These are phyloP conservation scores for Geotrichum australiense DNA, from an alignment of 1,139 yeast species.

Conservation along the genomic window DNA sequence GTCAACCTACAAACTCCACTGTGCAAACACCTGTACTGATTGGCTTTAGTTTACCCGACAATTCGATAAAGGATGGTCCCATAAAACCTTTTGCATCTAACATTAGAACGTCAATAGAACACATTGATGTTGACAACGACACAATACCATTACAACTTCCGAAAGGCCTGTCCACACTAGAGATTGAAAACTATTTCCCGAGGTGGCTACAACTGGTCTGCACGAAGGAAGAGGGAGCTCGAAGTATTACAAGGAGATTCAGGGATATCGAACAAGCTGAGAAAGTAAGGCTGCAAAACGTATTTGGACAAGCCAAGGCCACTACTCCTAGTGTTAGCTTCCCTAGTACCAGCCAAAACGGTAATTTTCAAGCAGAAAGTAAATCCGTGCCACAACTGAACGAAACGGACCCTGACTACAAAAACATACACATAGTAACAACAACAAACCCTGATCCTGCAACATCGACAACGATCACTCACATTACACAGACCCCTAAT, in stretches of 20 bases:
- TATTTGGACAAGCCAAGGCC: slow-evolving; percentile 22
- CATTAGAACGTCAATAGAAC: slow-evolving; percentile 23
- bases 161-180: slow-evolving; percentile 7
- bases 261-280: slow-evolving; percentile 36
- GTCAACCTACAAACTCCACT: slow-evolving; percentile 8
- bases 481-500: neutral
- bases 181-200: slow-evolving; percentile 28
- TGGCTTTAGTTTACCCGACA: slow-evolving; percentile 27
- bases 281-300: slow-evolving; percentile 32
- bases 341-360: slow-evolving; percentile 1
- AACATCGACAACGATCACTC: neutral
- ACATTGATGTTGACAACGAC: slow-evolving; percentile 21
- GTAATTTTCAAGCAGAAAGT: slow-evolving; percentile 6
- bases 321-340: slow-evolving; percentile 21
- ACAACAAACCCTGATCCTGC: neutral
- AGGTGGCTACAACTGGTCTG: slow-evolving; percentile 33
- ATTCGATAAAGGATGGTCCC: slow-evolving; percentile 24
- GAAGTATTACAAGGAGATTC: slow-evolving; percentile 34
- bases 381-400: neutral
- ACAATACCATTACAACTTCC: slow-evolving; percentile 23
- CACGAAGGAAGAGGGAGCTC: slow-evolving; percentile 28
- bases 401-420: no score
- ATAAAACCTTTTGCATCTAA: slow-evolving; percentile 26
- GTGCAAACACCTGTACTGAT: slow-evolving; percentile 25
- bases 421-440: no score